phyloP scores from a whole-genome alignment of 2,329 filamentous ascomycete species.

The Paecilomyces formosus region DNA sequence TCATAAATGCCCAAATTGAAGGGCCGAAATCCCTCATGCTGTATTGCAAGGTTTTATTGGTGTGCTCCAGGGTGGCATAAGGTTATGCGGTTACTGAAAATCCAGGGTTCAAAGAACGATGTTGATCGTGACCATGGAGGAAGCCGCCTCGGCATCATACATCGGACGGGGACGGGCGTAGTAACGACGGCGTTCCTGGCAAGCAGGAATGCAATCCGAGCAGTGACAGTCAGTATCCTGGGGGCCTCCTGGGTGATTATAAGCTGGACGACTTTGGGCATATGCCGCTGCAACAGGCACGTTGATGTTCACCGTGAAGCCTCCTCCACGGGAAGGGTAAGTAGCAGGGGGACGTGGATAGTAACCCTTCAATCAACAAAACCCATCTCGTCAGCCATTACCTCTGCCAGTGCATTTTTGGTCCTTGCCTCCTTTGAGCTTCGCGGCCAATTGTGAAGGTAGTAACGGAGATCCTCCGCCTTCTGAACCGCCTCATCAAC shows the following conservation, averaged over 20 bases:
- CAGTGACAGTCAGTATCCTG: not conserved
- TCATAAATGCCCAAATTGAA: too few species aligned
- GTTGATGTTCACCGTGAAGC: not conserved
- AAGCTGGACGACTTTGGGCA: not conserved
- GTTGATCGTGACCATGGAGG: not conserved
- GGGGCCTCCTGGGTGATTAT: not conserved
- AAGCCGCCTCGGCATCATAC: not conserved
- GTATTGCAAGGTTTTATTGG: not conserved
- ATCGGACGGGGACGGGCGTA: not conserved
- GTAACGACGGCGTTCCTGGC: not conserved
- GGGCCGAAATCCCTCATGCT: too few species aligned
- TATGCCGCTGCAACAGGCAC: not conserved
- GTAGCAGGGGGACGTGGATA: not conserved
- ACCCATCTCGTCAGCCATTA: slow-evolving; percentile 53
- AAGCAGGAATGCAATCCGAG: not conserved
- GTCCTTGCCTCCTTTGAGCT: slow-evolving; percentile 32
- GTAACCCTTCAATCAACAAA: slow-evolving; percentile 40
- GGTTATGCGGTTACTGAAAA: not conserved
- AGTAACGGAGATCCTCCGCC: slow-evolving; percentile 40
- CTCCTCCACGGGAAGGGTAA: not conserved
- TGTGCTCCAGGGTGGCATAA: not conserved
- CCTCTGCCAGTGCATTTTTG: slow-evolving; percentile 38
- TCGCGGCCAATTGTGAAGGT: slow-evolving; percentile 44
- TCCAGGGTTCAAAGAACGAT: not conserved
- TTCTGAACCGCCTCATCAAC: slow-evolving; percentile 41